Base-by-base conservation (phyloP, 176 grass and related monocot genomes). In the Avena insularis region DNA sequence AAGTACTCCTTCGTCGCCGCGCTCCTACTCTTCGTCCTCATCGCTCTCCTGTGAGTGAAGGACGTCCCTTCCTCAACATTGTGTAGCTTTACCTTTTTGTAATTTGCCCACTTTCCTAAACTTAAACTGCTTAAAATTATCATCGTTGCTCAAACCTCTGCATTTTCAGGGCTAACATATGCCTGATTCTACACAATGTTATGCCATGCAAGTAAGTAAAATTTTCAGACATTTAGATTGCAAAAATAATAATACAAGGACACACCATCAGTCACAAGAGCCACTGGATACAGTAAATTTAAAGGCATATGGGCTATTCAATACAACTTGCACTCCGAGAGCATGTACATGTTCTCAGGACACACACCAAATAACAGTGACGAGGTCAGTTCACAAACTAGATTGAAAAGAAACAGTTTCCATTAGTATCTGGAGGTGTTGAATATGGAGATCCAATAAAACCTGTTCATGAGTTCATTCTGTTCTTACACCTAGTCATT, bases 1-100 rank as follows among this genome's bases (percentile, higher is more conserved):
- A 91, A 91, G 78, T 91, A 91, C 63, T 91, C 90, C 15, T 78
- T 88, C 63, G 78, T 88, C 21, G 90, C 90, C 6, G 90, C 86
- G 16, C 12, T 91, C 61, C 86, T 88, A 14, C 86, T 91, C 15
- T 88, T 88, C 82, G 31, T 91, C 86, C 90, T 91, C 78, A 82
- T 91, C 71, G 90, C 90, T 16, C 86, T 88, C 8, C 78, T 85
- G 4, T 90, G 84, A 90, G 29, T 65, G 36, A n/a, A 17, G 23
- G 13, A 9, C 13, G 8, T 13, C 14, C 57, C 9, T 40, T 51
- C 38, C 35, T 12, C 0, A 23, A 16, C 77, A 62, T 79, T 61
- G 8, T 1, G 4, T 23, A 45, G 13, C 56, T 76, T 6, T 45
- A 64, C n/a, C 21, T 79, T 36, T 33, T 47, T 33, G 36, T 17